Conservation (phyloP, 352 stramenopile species). For the Phytopythium sindhum region DNA sequence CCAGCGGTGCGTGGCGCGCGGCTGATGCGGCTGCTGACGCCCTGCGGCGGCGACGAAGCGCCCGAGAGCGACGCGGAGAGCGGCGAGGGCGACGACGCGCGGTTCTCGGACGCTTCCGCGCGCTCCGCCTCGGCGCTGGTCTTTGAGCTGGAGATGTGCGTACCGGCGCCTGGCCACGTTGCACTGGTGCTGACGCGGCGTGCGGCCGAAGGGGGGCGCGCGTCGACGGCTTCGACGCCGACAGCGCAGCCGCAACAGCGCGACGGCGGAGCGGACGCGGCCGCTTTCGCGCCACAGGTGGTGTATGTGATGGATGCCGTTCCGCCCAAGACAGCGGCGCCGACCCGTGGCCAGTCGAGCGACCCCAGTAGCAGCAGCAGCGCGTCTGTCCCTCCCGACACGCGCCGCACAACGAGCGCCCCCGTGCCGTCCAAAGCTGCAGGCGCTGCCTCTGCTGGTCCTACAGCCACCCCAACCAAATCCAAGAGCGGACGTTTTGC, state of each 20-base stretch:
- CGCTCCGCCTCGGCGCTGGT: slow-evolving; percentile 6
- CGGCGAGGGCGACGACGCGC: background rate
- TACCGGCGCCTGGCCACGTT: slow-evolving; percentile 49
- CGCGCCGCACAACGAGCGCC: background rate
- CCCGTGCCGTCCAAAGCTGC: background rate
- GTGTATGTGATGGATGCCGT: slow-evolving; percentile 78
- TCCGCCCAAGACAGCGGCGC: slow-evolving; percentile 26
- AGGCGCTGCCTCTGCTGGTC: background rate
- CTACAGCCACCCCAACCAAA: background rate
- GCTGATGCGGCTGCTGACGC: slow-evolving; percentile 23
- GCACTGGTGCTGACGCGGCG: slow-evolving; percentile 50
- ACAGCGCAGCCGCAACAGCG: background rate
- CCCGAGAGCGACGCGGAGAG: background rate
- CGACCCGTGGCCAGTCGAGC: slow-evolving; percentile 10
- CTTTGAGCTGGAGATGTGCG: slow-evolving; percentile 57
- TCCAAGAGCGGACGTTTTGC: slow-evolving; percentile 2
- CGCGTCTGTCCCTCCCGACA: slow-evolving; percentile 2
- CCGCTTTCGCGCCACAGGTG: slow-evolving; percentile 26
- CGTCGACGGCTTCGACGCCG: background rate
- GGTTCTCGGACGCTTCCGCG: background rate
- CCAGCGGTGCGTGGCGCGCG: slow-evolving; percentile 40
- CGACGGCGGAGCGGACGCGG: background rate
- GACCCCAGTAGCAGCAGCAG: slow-evolving; percentile 26
- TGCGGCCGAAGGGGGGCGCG: slow-evolving; percentile 11
- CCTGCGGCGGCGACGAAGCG: background rate